Percentiles rank a stretch among this genome's conserved stretches.
These are phyloP conservation scores for Naganishia randhawae DNA, from an alignment of 768 basidiomycete species.

Conservation along the genomic window DNA sequence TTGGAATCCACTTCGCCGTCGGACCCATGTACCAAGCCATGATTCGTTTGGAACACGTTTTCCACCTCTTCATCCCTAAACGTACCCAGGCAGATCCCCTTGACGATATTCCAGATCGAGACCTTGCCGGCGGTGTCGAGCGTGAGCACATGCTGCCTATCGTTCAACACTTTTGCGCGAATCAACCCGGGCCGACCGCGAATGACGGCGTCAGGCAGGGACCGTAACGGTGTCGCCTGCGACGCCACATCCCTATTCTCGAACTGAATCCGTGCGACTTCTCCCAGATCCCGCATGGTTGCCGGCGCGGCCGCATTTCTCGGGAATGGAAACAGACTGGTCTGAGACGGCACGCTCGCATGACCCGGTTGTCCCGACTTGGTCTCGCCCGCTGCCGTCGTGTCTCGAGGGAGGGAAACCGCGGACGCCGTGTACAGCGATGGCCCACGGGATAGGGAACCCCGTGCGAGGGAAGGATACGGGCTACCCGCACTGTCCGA, in stretches of 20 bases:
- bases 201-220: slow-evolving; percentile 66
- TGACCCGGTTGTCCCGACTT: slow-evolving; percentile 31
- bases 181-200: slow-evolving; percentile 72
- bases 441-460: slow-evolving; percentile 6
- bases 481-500: background rate
- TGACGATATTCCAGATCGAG: slow-evolving; percentile 86
- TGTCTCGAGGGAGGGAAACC: slow-evolving; percentile 28
- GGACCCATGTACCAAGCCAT: slow-evolving; percentile 24
- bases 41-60: slow-evolving; percentile 63
- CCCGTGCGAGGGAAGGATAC: background rate
- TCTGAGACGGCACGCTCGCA: slow-evolving; percentile 32
- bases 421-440: slow-evolving; percentile 26
- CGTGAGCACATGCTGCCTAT: slow-evolving; percentile 82
- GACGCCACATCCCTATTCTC: slow-evolving; percentile 69
- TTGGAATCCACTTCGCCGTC: slow-evolving; percentile 30
- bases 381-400: too few relatives aligned
- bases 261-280: slow-evolving; percentile 46
- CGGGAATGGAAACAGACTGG: slow-evolving; percentile 21
- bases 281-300: slow-evolving; percentile 29
- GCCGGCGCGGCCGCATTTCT: background rate
- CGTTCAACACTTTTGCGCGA: slow-evolving; percentile 74
- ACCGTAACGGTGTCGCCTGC: slow-evolving; percentile 61
- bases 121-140: slow-evolving; percentile 85
- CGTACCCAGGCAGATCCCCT: slow-evolving; percentile 68
- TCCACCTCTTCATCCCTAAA: slow-evolving; percentile 56